Base-by-base conservation (phyloP, 2,329 filamentous ascomycete genomes). In the Alternaria consortialis region DNA sequence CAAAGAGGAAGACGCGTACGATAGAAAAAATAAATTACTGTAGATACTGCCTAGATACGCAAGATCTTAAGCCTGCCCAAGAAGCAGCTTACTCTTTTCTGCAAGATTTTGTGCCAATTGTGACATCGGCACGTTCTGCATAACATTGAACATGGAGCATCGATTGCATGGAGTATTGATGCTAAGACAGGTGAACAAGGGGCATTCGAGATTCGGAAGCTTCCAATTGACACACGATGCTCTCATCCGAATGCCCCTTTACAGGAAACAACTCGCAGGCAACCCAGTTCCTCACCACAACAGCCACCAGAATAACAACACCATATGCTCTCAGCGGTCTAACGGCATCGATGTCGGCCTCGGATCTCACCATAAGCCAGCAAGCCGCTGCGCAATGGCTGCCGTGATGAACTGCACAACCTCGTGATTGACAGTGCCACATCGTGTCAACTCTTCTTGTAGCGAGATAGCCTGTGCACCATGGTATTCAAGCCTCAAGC, bases 271-370 rank as follows among this genome's bases (percentile, higher is more conserved):
- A 53, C 23, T 59, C 43, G 12, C 43, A 40, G 4, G 52, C 53
- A 1, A 68, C 25, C 64, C 58, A 63, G 7, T 67, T 70, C 2
- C 68, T 50, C 8, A 72, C 17, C 43, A 70, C 66, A 8, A 72
- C 58, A 25, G 68, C 66, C 1, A 70, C 60, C 11, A 73, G 58
- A 17, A 62, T 67, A 40, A 72, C 70, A 15, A 73, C 57, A 4
- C 70, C 70, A 39, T 62, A 64, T 5, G 46, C 47, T 34, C 43
- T 71, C 34, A 74, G 48, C 15, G 73, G 64, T 34, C 60, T 65
- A 2, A 44, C 50, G 0, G 66, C 52, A 46, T 72, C 67, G 8
- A 69, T 59, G 23, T 70, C 63, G 1, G 72, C 71, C 12, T 46
- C 54, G 3, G 48, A 47, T 11, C 56, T 47, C 42, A 53, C 50